Evolutionary conservation across 345 rosid species (phyloP), one percentile per base, ranked within the genome.

Genomic region (Lepidium africanum): DNA sequence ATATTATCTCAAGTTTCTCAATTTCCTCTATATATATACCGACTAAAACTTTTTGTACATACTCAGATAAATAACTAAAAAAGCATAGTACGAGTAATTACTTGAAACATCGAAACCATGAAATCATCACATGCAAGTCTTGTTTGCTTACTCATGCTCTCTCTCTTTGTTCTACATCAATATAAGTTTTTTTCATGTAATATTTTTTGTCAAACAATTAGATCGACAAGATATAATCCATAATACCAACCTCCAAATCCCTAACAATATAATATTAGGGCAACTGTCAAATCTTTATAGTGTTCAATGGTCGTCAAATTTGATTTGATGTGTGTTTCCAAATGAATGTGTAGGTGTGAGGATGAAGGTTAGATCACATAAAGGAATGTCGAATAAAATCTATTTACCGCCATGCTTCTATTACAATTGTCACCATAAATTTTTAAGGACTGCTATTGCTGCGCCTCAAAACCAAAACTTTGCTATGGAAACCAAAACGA

Each of bases 91-190:
- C n/a, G n/a, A n/a, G n/a, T n/a, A 17, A 49, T 36, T 47, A 23
- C 15, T 38, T 27, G 1, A 40, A 12, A 52, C 41, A 40, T 27
- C 15, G 32, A 40, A 51, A 67, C 43, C 32, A 69, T 46, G 58
- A 48, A 58, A n/a, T 38, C 45, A 56, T 55, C 65, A 25, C 47
- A 58, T 48, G 49, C 65, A 69, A 23, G 19, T 69, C 50, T 69
- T 41, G 5, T 58, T 33, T 58, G 50, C 64, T 9, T 56, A 35
- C 16, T 45, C 27, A 5, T 69, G 21, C 15, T 69, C 10, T 47
- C 68, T 42, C 14, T 69, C 5, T 21, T 69, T 27, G 33, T 58
- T 47, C 45, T 48, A 47, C 49, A 57, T 46, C 72, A 68, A 16
- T 68, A 57, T 56, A 57, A 46, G 48, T 57, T 21, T 21, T 21